These are phyloP conservation scores for Epicoccum nigrum DNA, from an alignment of 2,329 filamentous ascomycete species.

Conservation along the genomic window DNA sequence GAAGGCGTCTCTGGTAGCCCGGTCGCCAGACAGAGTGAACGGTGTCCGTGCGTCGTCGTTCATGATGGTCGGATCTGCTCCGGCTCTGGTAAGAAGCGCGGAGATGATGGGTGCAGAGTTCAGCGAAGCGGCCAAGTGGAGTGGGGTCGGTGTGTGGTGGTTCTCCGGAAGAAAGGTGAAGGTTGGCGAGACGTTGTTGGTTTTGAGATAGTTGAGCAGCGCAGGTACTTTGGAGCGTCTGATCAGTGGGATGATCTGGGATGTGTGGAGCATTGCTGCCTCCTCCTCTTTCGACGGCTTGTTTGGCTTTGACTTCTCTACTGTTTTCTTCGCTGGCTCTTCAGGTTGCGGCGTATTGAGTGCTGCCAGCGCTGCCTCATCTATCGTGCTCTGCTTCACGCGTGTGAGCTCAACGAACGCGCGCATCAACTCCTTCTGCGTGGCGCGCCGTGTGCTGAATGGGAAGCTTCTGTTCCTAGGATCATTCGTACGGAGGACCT, in stretches of 20 bases:
- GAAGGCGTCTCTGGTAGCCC: conserved; percentile 87
- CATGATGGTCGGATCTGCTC: conserved; percentile 72
- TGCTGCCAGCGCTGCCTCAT: conserved; percentile 65
- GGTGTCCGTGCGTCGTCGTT: conserved; percentile 76
- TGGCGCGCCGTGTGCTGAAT: conserved; percentile 89
- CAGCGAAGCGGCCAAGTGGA: conserved; percentile 84
- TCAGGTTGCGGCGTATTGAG: conserved; percentile 55
- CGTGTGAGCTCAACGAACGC: conserved; percentile 93
- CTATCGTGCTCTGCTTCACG: conserved; percentile 80
- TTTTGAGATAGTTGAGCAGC: conserved; percentile 80
- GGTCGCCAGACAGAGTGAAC: conserved; percentile 86
- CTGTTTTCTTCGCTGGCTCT: conserved; percentile 43
- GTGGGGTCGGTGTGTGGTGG: conserved; percentile 79
- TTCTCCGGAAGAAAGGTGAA: conserved; percentile 77
- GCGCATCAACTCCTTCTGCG: conserved; percentile 92
- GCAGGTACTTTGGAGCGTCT: conserved; percentile 89
- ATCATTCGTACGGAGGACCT: conserved; percentile 81
- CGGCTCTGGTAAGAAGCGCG: conserved; percentile 75
- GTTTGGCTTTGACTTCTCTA: conserved; percentile 56
- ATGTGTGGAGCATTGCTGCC: conserved; percentile 79
- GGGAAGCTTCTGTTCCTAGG: conserved; percentile 83
- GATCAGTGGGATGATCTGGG: conserved; percentile 85
- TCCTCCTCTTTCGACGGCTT: conserved; percentile 85
- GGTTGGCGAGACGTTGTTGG: conserved; percentile 71
- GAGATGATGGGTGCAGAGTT: conserved; percentile 79